Percentiles rank a stretch among this genome's conserved stretches.
These are phyloP conservation scores for cucumber (Cucumis sativus) DNA, from an alignment of 306 rosid genomes.

Conservation along the genomic window DNA sequence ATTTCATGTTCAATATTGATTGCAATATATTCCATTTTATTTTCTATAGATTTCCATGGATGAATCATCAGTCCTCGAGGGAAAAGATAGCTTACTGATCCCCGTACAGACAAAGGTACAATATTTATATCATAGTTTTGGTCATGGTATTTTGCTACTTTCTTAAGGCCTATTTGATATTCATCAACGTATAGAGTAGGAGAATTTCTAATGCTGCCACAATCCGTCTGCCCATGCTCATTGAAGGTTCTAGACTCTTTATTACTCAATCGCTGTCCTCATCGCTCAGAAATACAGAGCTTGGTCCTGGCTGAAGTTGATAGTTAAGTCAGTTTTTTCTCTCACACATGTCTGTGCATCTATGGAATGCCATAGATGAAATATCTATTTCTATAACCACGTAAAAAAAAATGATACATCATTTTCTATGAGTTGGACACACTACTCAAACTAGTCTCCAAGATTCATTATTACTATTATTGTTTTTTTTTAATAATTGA, in stretches of 20 bases:
- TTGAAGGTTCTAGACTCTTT: slow-evolving; percentile 41
- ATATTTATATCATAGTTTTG: neutral
- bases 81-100: slow-evolving; percentile 71
- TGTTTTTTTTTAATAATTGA: neutral
- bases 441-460: neutral
- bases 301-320: slow-evolving; percentile 55
- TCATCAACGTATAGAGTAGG: neutral
- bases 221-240: neutral
- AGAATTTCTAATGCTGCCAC: neutral
- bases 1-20: neutral
- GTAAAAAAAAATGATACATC: neutral
- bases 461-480: neutral
- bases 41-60: slow-evolving; percentile 41
- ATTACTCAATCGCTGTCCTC: slow-evolving; percentile 62
- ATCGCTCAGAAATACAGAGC: slow-evolving; percentile 91
- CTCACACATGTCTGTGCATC: neutral
- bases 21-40: neutral
- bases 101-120: slow-evolving; percentile 54
- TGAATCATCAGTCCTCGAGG: slow-evolving; percentile 43
- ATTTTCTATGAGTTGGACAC: neutral
- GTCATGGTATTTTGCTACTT: neutral
- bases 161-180: neutral
- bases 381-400: neutral
- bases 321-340: slow-evolving; percentile 30
- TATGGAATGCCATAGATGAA: neutral